Evolutionary conservation across 176 grass and related monocot species (phyloP).

Genomic region (Bromus sterilis): DNA sequence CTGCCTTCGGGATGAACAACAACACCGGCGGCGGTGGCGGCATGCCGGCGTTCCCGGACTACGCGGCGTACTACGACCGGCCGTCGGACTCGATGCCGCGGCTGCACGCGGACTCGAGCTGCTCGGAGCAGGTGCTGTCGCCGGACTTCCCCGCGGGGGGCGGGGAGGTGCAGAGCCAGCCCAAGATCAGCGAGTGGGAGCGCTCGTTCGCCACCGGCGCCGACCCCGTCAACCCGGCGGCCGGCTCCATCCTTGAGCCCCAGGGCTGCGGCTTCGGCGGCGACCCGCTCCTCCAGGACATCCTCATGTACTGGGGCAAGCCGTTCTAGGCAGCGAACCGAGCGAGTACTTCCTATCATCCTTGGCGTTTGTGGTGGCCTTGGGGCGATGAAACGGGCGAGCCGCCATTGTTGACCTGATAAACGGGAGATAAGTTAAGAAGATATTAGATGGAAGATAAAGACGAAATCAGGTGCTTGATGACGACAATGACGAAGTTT

Average conservation of each 20-base stretch:
- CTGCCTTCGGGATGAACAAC: neutral
- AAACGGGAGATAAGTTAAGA: neutral
- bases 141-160: slow-evolving; percentile 54
- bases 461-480: neutral
- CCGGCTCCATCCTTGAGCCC: slow-evolving; percentile 35
- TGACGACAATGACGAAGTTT: neutral
- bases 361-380: neutral
- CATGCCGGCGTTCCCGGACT: slow-evolving; percentile 28
- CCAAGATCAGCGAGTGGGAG: slow-evolving; percentile 86
- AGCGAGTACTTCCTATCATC: neutral
- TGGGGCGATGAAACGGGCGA: slow-evolving; percentile 31
- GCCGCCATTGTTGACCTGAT: slow-evolving; percentile 21
- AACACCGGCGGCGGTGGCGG: neutral
- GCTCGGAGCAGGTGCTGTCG: slow-evolving; percentile 90
- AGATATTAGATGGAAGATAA: neutral
- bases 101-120: slow-evolving; percentile 91
- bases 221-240: slow-evolving; percentile 30
- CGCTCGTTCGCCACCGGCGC: slow-evolving; percentile 40
- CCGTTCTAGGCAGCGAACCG: slow-evolving; percentile 42
- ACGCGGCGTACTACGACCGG: slow-evolving; percentile 63
- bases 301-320: slow-evolving; percentile 88
- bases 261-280: neutral
- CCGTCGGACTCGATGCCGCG: slow-evolving; percentile 86
- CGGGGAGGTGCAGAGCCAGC: slow-evolving; percentile 97
- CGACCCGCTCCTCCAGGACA: slow-evolving; percentile 90